These are phyloP conservation scores for bread wheat (Triticum aestivum) DNA, from an alignment of 176 grass and related monocot genomes.

Conservation along the genomic window DNA sequence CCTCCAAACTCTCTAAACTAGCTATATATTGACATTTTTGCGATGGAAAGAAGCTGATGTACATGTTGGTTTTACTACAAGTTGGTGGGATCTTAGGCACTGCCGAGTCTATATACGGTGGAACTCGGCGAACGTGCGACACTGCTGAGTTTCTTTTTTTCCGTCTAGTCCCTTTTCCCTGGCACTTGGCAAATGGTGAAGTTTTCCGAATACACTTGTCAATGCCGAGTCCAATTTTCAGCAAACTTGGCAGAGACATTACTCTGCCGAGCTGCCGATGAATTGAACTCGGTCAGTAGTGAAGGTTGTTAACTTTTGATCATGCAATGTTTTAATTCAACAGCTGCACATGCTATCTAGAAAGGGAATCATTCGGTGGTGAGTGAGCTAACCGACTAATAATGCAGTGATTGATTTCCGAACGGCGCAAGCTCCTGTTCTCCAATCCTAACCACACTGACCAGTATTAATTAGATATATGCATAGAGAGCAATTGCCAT, in stretches of 20 bases:
- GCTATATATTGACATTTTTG: background rate
- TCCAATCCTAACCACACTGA: background rate
- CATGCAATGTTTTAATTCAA: background rate
- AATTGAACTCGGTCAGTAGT: no score
- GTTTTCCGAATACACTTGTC: no score
- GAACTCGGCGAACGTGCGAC: no score
- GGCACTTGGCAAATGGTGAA: no score
- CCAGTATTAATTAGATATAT: background rate
- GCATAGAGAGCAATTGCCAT: no score
- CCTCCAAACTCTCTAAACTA: background rate
- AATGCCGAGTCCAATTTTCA: no score
- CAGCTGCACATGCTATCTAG: background rate
- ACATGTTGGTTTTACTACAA: background rate
- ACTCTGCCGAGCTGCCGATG: no score
- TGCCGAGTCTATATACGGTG: no score
- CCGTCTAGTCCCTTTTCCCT: no score
- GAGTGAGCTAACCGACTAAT: slow-evolving; percentile 31
- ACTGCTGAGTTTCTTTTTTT: no score
- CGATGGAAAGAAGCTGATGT: background rate
- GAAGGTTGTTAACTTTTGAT: background rate
- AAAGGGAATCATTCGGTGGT: slow-evolving; percentile 24
- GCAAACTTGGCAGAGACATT: no score
- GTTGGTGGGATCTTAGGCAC: no score
- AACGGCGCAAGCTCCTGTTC: background rate
- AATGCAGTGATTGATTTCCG: slow-evolving; percentile 1